Base-by-base conservation (phyloP, 371 early-diverging fungal species). In the Capniomyces stellatus region DNA sequence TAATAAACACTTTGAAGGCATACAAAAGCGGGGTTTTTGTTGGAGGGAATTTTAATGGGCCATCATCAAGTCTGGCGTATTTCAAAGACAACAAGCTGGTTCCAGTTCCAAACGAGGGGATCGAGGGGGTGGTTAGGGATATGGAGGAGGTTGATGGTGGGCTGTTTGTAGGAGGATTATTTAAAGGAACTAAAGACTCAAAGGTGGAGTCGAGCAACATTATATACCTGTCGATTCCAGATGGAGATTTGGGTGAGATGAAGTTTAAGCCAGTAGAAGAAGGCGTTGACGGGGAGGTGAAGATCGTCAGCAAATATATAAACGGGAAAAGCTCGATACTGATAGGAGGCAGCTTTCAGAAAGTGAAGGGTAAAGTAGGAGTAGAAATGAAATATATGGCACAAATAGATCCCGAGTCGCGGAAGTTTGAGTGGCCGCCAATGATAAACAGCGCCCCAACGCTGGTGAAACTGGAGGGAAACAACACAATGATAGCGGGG, bases 131-230 rank as follows among this genome's bases (percentile, higher is more conserved):
- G 3, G 68, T 67, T 29, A 35, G 53, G 46, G 51, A 63, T 21
- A 43, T 65, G 58, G 27, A 54, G 12, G 54, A 44, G 41, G 35
- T 56, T 13, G 55, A 50, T 28, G n/a, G 54, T 15, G 52, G 54
- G 27, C 55, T 67, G 22, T 67, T 44, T 39, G 52, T 56, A 1
- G 68, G 68, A 18, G 68, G 68, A 44, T 35, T 30, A 44, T 67
- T 67, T 39, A 56, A 58, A 25, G 57, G 59, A 46, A 67, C 67
- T 1, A 49, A 55, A 1, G 66, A 66, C 43, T 35, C 39, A 2
- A 13, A 21, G 12, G n/a, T n/a, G n/a, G n/a, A n/a, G n/a, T n/a
- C n/a, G n/a, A n/a, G n/a, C n/a, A n/a, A n/a, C n/a, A n/a, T n/a
- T n/a, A n/a, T n/a, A n/a, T n/a, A n/a, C n/a, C n/a, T n/a, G n/a